These are phyloP conservation scores for Polychaeton citri DNA, from an alignment of 2,329 filamentous ascomycete genomes.

Conservation along the genomic window DNA sequence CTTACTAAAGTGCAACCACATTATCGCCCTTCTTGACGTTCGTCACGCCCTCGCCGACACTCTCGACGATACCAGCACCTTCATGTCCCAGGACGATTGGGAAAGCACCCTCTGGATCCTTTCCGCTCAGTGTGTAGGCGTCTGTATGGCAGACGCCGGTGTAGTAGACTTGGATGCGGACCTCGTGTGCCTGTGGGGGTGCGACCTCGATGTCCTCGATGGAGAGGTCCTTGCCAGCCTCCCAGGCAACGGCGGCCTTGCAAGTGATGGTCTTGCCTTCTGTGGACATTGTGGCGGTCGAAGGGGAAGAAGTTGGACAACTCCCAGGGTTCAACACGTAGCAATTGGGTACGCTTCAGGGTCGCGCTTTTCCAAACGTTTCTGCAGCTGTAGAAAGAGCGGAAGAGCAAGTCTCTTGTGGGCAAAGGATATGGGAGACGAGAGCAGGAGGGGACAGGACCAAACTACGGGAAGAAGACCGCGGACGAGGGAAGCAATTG, in stretches of 20 bases:
- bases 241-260: slow-evolving; percentile 87
- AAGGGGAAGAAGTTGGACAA: slow-evolving; percentile 2
- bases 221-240: slow-evolving; percentile 75
- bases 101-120: slow-evolving; percentile 93
- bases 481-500: too few species aligned
- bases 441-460: slow-evolving; percentile 1
- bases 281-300: slow-evolving; percentile 34
- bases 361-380: too few species aligned
- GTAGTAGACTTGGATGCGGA: slow-evolving; percentile 93
- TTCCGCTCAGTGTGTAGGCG: slow-evolving; percentile 77
- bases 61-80: slow-evolving; percentile 84
- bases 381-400: too few species aligned
- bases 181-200: slow-evolving; percentile 81
- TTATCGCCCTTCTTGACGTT: slow-evolving; percentile 89
- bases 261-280: slow-evolving; percentile 79
- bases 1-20: slow-evolving; percentile 76
- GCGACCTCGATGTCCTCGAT: slow-evolving; percentile 89
- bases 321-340: too few species aligned
- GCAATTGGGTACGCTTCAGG: too few species aligned
- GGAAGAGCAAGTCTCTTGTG: too few species aligned
- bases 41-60: slow-evolving; percentile 86
- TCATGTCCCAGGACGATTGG: slow-evolving; percentile 82
- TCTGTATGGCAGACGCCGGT: slow-evolving; percentile 99
- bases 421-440: slow-evolving; percentile 1
- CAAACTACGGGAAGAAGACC: too few species aligned